Conservation (phyloP, 1,284 basidiomycete species). For the Cutaneotrichosporon sp. region DNA sequence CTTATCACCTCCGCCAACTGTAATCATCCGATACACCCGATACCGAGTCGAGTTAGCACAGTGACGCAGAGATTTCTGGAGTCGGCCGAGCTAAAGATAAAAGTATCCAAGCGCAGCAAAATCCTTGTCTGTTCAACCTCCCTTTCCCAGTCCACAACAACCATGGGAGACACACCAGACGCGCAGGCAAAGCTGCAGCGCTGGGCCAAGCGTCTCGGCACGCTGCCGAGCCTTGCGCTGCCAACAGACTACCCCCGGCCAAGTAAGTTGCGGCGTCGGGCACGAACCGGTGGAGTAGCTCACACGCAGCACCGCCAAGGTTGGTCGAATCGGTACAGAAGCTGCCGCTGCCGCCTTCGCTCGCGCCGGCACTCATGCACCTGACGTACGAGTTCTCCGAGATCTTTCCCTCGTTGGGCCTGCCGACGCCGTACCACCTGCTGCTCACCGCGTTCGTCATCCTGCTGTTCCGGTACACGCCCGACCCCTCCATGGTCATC, state of each 20-base stretch:
- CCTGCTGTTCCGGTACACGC: constrained; percentile 89
- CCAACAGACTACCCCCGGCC: constrained; percentile 96
- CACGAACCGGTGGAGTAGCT: constrained; percentile 1
- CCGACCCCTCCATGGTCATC: constrained; percentile 89
- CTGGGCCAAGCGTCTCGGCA: constrained; percentile 50
- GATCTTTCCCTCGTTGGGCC: constrained; percentile 36
- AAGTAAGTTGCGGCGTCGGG: constrained; percentile 26
- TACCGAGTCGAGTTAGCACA: too few species aligned
- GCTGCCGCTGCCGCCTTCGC: constrained; percentile 55
- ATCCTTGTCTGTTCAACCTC: not conserved
- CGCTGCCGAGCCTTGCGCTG: constrained; percentile 79
- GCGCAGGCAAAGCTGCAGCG: constrained; percentile 34
- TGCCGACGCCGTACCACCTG: constrained; percentile 84
- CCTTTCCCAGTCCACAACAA: not conserved
- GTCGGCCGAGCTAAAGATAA: not conserved
- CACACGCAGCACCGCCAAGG: constrained; percentile 56
- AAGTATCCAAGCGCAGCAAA: not conserved
- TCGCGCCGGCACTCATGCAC: constrained; percentile 42
- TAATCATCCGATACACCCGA: too few species aligned
- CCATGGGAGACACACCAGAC: not conserved
- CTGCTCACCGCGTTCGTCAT: constrained; percentile 86
- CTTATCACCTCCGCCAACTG: too few species aligned
- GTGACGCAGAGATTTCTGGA: not conserved
- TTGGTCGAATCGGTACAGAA: constrained; percentile 72
- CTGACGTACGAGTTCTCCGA: constrained; percentile 68